Evolutionary conservation across 2,329 filamentous ascomycete genomes (phyloP).

Genomic region (Ophiosphaerella narmari): DNA sequence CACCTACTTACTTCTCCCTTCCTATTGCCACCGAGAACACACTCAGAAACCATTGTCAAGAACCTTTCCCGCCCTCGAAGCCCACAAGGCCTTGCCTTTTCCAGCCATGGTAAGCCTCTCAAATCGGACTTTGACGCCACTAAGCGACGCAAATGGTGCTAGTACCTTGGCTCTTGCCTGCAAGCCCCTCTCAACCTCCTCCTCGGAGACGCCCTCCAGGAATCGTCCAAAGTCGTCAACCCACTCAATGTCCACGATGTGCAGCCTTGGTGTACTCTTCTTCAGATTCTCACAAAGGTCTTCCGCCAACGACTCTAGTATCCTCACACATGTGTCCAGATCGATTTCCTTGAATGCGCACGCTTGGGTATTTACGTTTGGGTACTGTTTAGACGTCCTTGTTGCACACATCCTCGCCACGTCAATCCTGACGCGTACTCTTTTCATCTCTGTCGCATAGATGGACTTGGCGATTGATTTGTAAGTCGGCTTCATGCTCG

Average conservation of each 20-base stretch:
- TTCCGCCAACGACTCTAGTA: conserved; percentile 1
- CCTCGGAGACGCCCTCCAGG: not conserved
- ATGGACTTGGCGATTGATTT: conserved; percentile 1
- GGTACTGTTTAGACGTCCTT: not conserved
- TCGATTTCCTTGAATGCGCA: conserved; percentile 6
- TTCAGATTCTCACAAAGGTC: conserved; percentile 6
- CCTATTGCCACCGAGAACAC: not conserved
- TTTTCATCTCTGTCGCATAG: not conserved
- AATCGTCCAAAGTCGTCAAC: conserved; percentile 8
- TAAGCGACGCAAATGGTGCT: conserved; percentile 5
- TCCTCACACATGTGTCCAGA: conserved; percentile 5
- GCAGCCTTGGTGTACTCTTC: conserved; percentile 5
- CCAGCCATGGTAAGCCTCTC: not conserved
- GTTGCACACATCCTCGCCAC: conserved; percentile 2
- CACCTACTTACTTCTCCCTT: too few species aligned
- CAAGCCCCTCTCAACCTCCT: conserved; percentile 1
- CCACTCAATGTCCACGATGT: conserved; percentile 11
- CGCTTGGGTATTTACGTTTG: not conserved
- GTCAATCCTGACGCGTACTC: conserved; percentile 7
- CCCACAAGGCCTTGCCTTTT: not conserved
- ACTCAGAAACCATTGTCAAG: not conserved
- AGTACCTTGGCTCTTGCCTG: conserved; percentile 8
- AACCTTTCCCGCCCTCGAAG: not conserved
- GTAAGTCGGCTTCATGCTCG: conserved; percentile 5
- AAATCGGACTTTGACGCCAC: conserved; percentile 1